These are phyloP conservation scores for Straminergon stramineum DNA, from an alignment of 225 moss, liverwort and hornwort species.

Conservation along the genomic window DNA sequence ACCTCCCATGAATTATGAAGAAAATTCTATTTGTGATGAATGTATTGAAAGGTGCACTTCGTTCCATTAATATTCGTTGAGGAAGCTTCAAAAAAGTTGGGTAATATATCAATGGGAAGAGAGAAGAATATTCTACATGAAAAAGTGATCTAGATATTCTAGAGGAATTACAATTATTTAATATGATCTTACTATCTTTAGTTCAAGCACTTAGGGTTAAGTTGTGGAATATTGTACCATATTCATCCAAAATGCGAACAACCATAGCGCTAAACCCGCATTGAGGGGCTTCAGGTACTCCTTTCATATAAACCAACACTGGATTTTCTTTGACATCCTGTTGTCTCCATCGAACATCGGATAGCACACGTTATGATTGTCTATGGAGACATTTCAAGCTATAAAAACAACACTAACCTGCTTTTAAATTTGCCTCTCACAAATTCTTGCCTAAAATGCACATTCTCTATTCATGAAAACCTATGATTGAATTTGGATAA, in stretches of 20 bases:
- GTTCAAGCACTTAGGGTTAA: neutral
- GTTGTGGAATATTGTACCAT: slow-evolving; percentile 30
- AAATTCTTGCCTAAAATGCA: neutral
- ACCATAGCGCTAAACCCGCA: slow-evolving; percentile 83
- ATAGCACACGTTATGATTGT: neutral
- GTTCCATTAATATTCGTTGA: neutral
- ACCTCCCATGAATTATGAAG: neutral
- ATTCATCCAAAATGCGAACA: slow-evolving; percentile 61
- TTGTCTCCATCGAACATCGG: neutral
- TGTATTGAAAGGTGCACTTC: neutral
- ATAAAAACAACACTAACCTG: neutral
- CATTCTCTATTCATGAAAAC: neutral
- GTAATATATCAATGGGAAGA: neutral
- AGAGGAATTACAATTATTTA: neutral
- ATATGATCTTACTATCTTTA: neutral
- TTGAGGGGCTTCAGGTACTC: slow-evolving; percentile 69
- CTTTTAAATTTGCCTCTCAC: no score
- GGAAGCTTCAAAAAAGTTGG: neutral
- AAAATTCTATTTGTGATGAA: neutral
- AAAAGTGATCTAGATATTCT: neutral
- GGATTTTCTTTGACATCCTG: slow-evolving; percentile 67
- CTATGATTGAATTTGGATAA: neutral
- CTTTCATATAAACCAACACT: slow-evolving; percentile 86
- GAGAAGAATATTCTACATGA: neutral
- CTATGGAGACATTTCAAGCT: neutral